Base-by-base conservation (phyloP, 2,329 filamentous ascomycete genomes). In the Colletotrichum truncatum region DNA sequence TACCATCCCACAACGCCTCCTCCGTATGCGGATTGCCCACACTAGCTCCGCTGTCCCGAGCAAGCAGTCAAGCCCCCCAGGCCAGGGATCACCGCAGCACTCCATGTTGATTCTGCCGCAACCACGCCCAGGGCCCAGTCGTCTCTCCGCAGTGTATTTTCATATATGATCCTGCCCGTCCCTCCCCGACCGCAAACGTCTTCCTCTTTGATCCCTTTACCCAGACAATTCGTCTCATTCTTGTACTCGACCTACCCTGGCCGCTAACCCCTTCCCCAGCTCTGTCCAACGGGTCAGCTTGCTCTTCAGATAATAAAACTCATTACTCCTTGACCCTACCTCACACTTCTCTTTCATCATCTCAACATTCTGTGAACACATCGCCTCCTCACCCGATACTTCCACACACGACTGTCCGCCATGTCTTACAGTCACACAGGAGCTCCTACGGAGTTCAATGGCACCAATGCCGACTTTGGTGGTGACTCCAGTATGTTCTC, bases 401-500 rank as follows among this genome's bases (percentile, higher is more conserved):
- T 18, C 6, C 16, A 10, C 6, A 11, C 32, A 55, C 38, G 23
- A 46, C 32, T 56, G 60, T 57, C 68, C 73, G 73, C 64, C 75
- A 89, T 89, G 87, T 88, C 86, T 66, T 89, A 90, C 76, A 78
- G 83, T 56, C 85, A 85, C 78, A 78, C 85, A 69, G 88, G 89
- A 59, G 76, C 87, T 46, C 88, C 89, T 38, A 74, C 83, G 69
- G 76, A 74, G 64, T 91, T 89, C 79, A 91, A 91, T 80, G 88
- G 87, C 76, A 90, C 88, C 58, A 78, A 93, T 74, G 69, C 80
- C 36, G 83, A 85, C 67, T 83, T 87, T 62, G 93, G 93, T 72
- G 93, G 93, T 75, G 87, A 97, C 82, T 92, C 93, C 70, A 85
- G 92, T 95, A 87, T 76, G 92, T 86, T 43, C 62, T 63, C 56